A percentile compares a stretch with the other conserved stretches of the same genome.
These are phyloP conservation scores for Phytopythium chamaehyphon DNA, from an alignment of 352 stramenopile genomes.

Conservation along the genomic window DNA sequence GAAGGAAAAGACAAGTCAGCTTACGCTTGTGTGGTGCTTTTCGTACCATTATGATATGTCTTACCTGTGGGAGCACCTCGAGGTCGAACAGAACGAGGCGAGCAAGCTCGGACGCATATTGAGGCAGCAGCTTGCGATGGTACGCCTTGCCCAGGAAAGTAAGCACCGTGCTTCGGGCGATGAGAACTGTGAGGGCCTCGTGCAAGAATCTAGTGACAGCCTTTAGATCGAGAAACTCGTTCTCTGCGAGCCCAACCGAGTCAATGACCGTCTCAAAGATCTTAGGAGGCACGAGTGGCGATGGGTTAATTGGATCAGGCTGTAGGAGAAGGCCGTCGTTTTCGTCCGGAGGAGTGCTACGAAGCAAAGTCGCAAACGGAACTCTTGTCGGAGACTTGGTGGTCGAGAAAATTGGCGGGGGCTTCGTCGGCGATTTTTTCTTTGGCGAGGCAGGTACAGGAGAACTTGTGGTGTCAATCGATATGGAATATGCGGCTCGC, in stretches of 20 bases:
- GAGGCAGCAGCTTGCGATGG: slow-evolving; percentile 43
- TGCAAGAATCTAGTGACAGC: slow-evolving; percentile 45
- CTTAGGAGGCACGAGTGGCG: slow-evolving; percentile 13
- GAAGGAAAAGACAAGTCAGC: not conserved
- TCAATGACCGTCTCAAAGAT: slow-evolving; percentile 37
- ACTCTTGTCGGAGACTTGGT: slow-evolving; percentile 3
- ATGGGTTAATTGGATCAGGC: too few species aligned
- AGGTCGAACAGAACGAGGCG: slow-evolving; percentile 40
- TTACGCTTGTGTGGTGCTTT: too few species aligned
- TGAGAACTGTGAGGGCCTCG: slow-evolving; percentile 47
- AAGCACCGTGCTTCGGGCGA: slow-evolving; percentile 43
- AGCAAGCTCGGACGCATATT: slow-evolving; percentile 47
- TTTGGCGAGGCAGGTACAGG: not conserved
- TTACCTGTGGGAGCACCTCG: slow-evolving; percentile 37
- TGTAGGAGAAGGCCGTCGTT: too few species aligned
- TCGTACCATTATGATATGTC: not conserved
- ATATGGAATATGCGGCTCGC: not conserved
- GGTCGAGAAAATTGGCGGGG: slow-evolving; percentile 1
- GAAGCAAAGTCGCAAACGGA: slow-evolving; percentile 2
- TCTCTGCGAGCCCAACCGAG: slow-evolving; percentile 30
- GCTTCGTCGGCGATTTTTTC: not conserved
- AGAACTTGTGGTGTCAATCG: not conserved
- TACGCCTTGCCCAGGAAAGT: slow-evolving; percentile 60
- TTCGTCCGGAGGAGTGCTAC: not conserved
- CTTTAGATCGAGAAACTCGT: slow-evolving; percentile 38